Conservation (phyloP, 2,329 filamentous ascomycete species). For the Ramularia collo-cygni region DNA sequence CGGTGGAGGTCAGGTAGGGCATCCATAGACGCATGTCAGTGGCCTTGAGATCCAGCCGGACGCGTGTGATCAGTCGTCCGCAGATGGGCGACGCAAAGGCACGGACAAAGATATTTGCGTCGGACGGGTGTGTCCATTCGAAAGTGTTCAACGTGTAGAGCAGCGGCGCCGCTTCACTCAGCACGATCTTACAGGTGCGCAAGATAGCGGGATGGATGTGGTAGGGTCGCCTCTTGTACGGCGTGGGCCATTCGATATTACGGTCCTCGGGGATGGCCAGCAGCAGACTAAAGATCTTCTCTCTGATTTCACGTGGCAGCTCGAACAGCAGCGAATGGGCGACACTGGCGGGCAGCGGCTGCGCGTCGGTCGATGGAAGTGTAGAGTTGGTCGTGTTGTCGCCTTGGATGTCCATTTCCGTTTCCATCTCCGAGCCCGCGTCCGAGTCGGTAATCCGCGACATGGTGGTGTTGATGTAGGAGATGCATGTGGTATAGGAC, state of each 20-base stretch:
- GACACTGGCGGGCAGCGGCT: slow-evolving; percentile 23
- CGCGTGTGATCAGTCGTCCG: slow-evolving; percentile 17
- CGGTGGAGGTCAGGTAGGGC: slow-evolving; percentile 29
- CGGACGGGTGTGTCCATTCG: slow-evolving; percentile 31
- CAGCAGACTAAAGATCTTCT: slow-evolving; percentile 29
- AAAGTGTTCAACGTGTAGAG: slow-evolving; percentile 32
- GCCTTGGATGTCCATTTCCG: no score
- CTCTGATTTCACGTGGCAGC: slow-evolving; percentile 32
- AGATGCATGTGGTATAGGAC: no score
- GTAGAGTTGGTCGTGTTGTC: neutral
- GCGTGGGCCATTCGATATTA: slow-evolving; percentile 29
- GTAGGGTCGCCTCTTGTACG: slow-evolving; percentile 11
- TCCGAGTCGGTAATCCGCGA: neutral
- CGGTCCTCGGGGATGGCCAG: slow-evolving; percentile 21
- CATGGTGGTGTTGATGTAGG: no score
- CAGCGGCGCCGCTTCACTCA: slow-evolving; percentile 28
- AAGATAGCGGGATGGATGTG: slow-evolving; percentile 28
- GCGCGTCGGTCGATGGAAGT: slow-evolving; percentile 10
- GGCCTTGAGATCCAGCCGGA: slow-evolving; percentile 29
- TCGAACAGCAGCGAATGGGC: slow-evolving; percentile 27
- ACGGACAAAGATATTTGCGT: slow-evolving; percentile 34
- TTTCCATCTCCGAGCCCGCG: neutral
- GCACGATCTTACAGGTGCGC: slow-evolving; percentile 25
- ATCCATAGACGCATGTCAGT: slow-evolving; percentile 33
- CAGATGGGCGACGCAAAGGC: slow-evolving; percentile 22